Percentiles rank a stretch among this genome's conserved stretches.
These are phyloP conservation scores for Claviceps sp. DNA, from an alignment of 2,329 filamentous ascomycete species.

Conservation along the genomic window DNA sequence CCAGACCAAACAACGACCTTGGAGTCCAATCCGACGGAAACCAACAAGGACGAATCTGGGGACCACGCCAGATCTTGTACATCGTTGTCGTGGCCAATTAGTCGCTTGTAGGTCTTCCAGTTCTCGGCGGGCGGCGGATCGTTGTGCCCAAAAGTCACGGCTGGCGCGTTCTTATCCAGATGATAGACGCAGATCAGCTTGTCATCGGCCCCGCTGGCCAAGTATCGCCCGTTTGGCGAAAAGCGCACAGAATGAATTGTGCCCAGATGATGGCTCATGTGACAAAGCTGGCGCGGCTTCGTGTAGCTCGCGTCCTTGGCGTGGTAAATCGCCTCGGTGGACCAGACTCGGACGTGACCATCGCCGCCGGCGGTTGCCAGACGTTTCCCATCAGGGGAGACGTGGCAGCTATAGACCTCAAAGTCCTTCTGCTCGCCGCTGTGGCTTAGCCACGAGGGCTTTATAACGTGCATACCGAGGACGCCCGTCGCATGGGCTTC, in stretches of 20 bases:
- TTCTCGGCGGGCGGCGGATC: conserved; percentile 92
- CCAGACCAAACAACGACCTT: conserved; percentile 98
- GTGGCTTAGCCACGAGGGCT: conserved; percentile 91
- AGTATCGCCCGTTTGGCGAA: conserved; percentile 85
- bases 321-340: conserved; percentile 82
- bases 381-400: conserved; percentile 85
- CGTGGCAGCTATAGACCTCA: conserved; percentile 95
- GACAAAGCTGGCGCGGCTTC: conserved; percentile 83
- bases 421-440: conserved; percentile 96
- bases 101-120: conserved; percentile 86
- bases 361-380: conserved; percentile 93
- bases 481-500: conserved; percentile 7
- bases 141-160: conserved; percentile 74
- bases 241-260: conserved; percentile 96
- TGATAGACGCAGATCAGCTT: conserved; percentile 98
- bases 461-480: conserved; percentile 65
- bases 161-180: conserved; percentile 68
- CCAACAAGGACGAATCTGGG: conserved; percentile 84
- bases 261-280: conserved; percentile 96
- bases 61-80: conserved; percentile 98
- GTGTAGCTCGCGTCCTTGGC: conserved; percentile 57
- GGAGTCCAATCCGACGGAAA: conserved; percentile 91
- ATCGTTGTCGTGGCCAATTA: conserved; percentile 97
- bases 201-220: conserved; percentile 94
- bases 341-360: conserved; percentile 96